Base-by-base conservation (phyloP, 2,329 filamentous ascomycete genomes). In the Teratosphaeria pseudoeucalypti region DNA sequence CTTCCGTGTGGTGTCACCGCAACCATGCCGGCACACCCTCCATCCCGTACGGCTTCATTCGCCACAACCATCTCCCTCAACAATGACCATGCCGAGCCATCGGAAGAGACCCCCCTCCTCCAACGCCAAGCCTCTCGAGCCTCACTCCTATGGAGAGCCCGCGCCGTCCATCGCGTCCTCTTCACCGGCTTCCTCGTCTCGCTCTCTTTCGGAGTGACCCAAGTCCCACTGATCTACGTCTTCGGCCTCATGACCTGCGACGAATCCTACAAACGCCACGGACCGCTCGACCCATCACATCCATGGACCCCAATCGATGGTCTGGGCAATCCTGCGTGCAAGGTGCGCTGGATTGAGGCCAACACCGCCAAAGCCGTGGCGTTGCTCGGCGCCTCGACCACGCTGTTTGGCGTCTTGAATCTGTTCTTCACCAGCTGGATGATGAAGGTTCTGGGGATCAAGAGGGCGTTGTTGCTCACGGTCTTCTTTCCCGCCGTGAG, bases 181-280 rank as follows among this genome's bases (percentile, higher is more conserved):
- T 67, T 86, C 52, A 81, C 81, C 59, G 82, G 81, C 6, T 86
- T 86, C 66, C 72, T 87, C 16, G 81, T 86, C 58, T 84, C 77
- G 4, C 65, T 79, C 37, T 77, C 77, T 6, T 80, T 81, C 66
- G 72, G 75, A 23, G 76, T 80, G 23, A 81, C 79, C 0, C 78
- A 80, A 66, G 78, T 79, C 4, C 78, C 78, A 66, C 69, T 81
- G 6, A 71, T 87, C 54, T 87, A 86, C 70, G 84, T 86, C 27
- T 88, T 89, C 65, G 84, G 85, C 60, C 69, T 87, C 1, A 89
- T 89, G 85, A 84, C 83, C 56, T 90, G 87, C 72, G 84, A 89
- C 58, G 79, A 81, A 57, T 90, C 84, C 70, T 90, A 89, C 72
- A 74, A 78, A 39, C 75, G 75, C 2, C 81, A 88, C 66, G n/a